Base-by-base conservation (phyloP, 805 yeast genomes). In the Pichia scutulata region DNA sequence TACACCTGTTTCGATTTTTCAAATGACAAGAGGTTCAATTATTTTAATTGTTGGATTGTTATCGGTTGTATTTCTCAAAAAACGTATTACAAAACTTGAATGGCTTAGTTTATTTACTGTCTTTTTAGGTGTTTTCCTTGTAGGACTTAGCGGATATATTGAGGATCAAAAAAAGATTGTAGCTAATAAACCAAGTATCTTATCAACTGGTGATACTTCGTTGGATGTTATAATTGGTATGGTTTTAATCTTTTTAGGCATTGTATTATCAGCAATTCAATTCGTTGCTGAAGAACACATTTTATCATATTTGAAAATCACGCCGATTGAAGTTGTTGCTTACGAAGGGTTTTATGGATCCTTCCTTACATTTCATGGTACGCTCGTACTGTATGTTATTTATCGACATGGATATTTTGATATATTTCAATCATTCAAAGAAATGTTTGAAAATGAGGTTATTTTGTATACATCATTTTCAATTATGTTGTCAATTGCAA, bases 11-110 rank as follows among this genome's bases (percentile, higher is more conserved):
- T 83, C 89, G 1, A 76, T 86, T 46, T 86, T 85, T 64, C 95
- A 86, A 63, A 86, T 86, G 95, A 81, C 85, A n/a, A 71, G 95
- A 55, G 93, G 95, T 2, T 78, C 89, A 0, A 69, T 85, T 41
- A 86, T 86, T 41, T 66, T 86, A 41, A 85, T 84, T 67, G 95
- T 86, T 23, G 95, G 90, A 1, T 64, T 81, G 16, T 74, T 85
- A 60, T 81, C 88, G 22, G 82, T 82, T 39, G 25, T 82, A 1
- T 84, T 85, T 59, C 73, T 86, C 55, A 70, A 75, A 44, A 73
- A 79, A 41, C 66, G 62, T 19, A 79, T 86, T 44, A 70, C 81
- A 10, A 73, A 76, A 52, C 61, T 79, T 23, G 90, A 86, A 61
- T 86, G 93, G 93, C 51, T 74, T 9, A 75, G 87, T 9, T 71